Conservation (phyloP, 179 eudicot genomes). For the Nepenthes alata region DNA sequence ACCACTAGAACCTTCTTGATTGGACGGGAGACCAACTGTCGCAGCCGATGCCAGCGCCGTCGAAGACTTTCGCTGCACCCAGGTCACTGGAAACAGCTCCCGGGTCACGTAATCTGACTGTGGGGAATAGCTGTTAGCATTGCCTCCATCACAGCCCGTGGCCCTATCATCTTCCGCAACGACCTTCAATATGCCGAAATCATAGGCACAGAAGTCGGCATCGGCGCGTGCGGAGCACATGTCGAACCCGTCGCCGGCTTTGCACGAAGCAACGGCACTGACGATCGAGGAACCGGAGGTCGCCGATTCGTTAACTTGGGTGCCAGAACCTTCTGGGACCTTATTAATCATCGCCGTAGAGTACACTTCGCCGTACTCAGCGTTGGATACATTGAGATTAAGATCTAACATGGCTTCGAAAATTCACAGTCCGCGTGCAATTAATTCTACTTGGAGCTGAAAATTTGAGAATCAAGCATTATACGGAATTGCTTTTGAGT, state of each 20-base stretch:
- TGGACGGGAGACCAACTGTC: constrained; percentile 17
- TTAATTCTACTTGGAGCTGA: background rate
- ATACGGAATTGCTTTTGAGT: background rate
- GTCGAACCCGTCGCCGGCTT: constrained; percentile 30
- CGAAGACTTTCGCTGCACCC: constrained; percentile 7
- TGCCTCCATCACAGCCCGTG: background rate
- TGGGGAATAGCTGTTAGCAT: background rate
- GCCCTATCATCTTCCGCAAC: constrained; percentile 3
- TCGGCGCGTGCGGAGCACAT: constrained; percentile 19
- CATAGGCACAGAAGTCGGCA: constrained; percentile 15
- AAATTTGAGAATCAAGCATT: background rate
- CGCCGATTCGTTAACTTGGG: constrained; percentile 21
- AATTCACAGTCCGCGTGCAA: background rate
- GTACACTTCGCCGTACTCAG: constrained; percentile 5
- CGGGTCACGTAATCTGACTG: constrained; percentile 24
- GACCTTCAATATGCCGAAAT: constrained; percentile 28
- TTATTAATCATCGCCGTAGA: background rate
- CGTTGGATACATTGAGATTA: constrained; percentile 19
- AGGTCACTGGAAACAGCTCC: constrained; percentile 32
- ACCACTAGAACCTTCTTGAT: background rate
- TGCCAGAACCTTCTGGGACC: constrained; percentile 8
- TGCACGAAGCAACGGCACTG: constrained; percentile 19
- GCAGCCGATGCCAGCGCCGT: constrained; percentile 3
- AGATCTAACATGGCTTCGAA: constrained; percentile 39
- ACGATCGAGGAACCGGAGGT: constrained; percentile 38